These are phyloP conservation scores for Calonectria multiphialidica DNA, from an alignment of 2,329 filamentous ascomycete genomes.

Conservation along the genomic window DNA sequence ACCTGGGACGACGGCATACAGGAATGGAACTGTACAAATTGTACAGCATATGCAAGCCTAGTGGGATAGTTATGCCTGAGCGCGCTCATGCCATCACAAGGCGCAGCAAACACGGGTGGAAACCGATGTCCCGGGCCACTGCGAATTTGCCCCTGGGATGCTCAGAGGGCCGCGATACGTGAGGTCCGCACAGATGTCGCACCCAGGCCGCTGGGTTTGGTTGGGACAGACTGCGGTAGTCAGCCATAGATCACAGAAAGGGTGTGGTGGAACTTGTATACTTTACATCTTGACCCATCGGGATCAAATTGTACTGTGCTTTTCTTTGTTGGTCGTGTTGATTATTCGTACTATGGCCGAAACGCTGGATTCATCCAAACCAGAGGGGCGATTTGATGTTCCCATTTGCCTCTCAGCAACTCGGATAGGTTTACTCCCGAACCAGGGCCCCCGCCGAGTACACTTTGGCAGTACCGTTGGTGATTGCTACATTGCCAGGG, in stretches of 20 bases:
- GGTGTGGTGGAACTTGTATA: background rate
- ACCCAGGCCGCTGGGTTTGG: constrained; percentile 33
- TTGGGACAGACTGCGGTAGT: constrained; percentile 27
- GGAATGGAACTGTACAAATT: constrained; percentile 1
- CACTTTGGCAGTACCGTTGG: background rate
- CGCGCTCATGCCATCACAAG: background rate
- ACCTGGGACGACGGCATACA: background rate
- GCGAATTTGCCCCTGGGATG: constrained; percentile 15
- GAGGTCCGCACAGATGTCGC: constrained; percentile 33
- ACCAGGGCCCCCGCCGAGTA: background rate
- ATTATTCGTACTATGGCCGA: background rate
- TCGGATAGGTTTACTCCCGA: background rate
- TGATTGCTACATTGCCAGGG: background rate
- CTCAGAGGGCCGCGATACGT: constrained; percentile 9
- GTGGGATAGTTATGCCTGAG: constrained; percentile 1
- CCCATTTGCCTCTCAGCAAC: background rate
- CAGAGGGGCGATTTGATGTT: background rate
- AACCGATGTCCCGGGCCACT: background rate
- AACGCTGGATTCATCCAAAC: background rate
- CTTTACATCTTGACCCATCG: background rate
- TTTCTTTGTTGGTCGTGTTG: constrained; percentile 14
- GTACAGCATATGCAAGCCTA: background rate
- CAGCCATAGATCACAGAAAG: background rate
- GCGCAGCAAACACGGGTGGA: constrained; percentile 4
- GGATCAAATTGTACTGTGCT: background rate